Evolutionary conservation across 169 alveolate genomes (phyloP).

Genomic region (Cryptosporidium ryanae): DNA sequence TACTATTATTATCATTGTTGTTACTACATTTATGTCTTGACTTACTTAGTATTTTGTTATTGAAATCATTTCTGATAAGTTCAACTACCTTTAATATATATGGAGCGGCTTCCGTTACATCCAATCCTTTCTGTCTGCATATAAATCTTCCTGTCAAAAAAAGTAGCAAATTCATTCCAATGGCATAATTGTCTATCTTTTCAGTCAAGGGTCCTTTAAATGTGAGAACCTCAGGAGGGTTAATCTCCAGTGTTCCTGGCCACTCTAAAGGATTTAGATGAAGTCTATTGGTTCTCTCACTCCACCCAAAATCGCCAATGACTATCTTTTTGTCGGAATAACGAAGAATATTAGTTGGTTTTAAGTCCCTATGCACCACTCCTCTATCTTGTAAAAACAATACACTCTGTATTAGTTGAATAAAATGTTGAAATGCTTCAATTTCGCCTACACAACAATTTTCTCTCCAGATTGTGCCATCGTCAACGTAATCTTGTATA

Average conservation of each 20-base stretch:
- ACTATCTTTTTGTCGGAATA: constrained; percentile 78
- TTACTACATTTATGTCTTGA: constrained; percentile 32
- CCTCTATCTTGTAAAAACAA: constrained; percentile 82
- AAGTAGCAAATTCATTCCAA: constrained; percentile 84
- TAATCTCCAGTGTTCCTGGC: constrained; percentile 88
- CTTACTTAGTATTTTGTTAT: constrained; percentile 78
- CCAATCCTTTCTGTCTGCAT: constrained; percentile 85
- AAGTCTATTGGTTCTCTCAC: constrained; percentile 80
- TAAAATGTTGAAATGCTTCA: constrained; percentile 83
- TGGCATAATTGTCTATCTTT: constrained; percentile 84
- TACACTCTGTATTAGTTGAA: constrained; percentile 84
- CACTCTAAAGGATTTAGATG: constrained; percentile 82
- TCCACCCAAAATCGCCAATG: constrained; percentile 87
- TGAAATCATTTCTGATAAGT: constrained; percentile 80
- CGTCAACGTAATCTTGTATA: constrained; percentile 84
- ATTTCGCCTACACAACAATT: constrained; percentile 79
- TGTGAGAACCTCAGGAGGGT: constrained; percentile 86
- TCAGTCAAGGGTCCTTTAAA: constrained; percentile 86
- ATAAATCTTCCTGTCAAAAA: constrained; percentile 85
- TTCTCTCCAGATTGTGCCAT: constrained; percentile 86
- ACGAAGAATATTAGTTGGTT: constrained; percentile 84
- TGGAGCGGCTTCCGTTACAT: constrained; percentile 84
- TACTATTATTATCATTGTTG: no score
- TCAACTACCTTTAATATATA: constrained; percentile 81
- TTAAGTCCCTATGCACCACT: constrained; percentile 83